phyloP scores from a whole-genome alignment of 1,284 basidiomycete species.

The Cryptococcus depauperatus region DNA sequence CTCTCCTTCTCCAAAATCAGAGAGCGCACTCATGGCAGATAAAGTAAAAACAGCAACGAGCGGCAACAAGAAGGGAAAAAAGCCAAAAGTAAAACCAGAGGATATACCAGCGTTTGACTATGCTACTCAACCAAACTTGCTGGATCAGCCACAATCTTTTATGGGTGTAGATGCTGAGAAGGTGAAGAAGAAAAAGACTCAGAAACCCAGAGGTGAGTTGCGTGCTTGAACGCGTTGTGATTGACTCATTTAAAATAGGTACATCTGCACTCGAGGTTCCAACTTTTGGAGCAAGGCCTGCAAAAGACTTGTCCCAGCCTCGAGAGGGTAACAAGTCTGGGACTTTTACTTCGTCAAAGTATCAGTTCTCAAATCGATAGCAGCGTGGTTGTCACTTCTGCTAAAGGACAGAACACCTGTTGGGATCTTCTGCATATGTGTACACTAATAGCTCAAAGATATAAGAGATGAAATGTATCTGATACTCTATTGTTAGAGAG shows the following conservation, averaged over 20 bases:
- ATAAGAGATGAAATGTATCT: no score
- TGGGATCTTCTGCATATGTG: no score
- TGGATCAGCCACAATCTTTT: conserved; percentile 51
- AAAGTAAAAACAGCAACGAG: conserved; percentile 1
- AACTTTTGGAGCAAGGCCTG: conserved; percentile 32
- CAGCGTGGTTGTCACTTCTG: no score
- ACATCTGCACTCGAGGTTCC: conserved; percentile 29
- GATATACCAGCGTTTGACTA: conserved; percentile 64
- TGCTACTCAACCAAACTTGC: conserved; percentile 59
- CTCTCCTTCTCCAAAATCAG: background rate
- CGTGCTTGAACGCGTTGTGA: background rate
- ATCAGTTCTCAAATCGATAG: no score
- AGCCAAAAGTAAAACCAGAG: conserved; percentile 20
- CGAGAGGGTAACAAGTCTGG: conserved; percentile 38
- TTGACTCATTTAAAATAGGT: background rate
- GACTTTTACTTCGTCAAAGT: no score
- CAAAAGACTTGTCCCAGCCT: conserved; percentile 38
- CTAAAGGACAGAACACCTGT: no score
- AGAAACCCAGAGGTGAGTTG: conserved; percentile 5
- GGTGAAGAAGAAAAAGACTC: conserved; percentile 24
- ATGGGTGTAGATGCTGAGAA: conserved; percentile 8
- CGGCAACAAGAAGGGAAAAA: conserved; percentile 19
- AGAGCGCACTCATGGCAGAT: conserved; percentile 1
- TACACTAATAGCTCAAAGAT: no score
- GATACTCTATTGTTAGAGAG: no score